Evolutionary conservation across 768 basidiomycete species (phyloP).

Genomic region (Gloeophyllum trabeum): DNA sequence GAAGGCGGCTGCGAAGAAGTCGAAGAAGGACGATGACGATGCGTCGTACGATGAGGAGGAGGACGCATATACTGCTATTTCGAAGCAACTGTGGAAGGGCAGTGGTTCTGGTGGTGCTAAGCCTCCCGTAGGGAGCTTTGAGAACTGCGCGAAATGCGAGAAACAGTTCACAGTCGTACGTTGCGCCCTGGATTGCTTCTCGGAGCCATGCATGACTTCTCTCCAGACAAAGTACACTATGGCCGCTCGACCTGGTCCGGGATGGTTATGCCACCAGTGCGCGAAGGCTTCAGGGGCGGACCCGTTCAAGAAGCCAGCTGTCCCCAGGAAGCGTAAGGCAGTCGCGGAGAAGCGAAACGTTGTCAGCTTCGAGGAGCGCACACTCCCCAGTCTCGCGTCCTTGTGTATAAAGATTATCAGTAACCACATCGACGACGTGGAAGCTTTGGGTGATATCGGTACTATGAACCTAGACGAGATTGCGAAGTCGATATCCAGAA

Average conservation of each 20-base stretch:
- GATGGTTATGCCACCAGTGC: constrained; percentile 80
- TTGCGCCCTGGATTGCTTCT: constrained; percentile 7
- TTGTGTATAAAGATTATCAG: constrained; percentile 85
- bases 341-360: constrained; percentile 60
- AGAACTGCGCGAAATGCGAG: constrained; percentile 70
- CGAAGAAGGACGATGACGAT: constrained; percentile 32
- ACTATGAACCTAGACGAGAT: constrained; percentile 76
- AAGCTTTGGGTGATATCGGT: constrained; percentile 83
- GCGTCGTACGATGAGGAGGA: constrained; percentile 43
- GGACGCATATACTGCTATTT: constrained; percentile 56
- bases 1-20: constrained; percentile 23
- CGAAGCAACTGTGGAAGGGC: constrained; percentile 33
- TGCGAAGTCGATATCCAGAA: constrained; percentile 71
- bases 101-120: constrained; percentile 25
- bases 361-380: constrained; percentile 55
- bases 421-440: constrained; percentile 80
- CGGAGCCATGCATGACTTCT: not conserved
- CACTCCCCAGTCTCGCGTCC: constrained; percentile 61
- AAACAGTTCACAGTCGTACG: constrained; percentile 84
- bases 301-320: constrained; percentile 74
- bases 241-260: constrained; percentile 55
- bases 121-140: constrained; percentile 70
- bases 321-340: constrained; percentile 49
- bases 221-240: constrained; percentile 82
- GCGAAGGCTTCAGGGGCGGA: constrained; percentile 68